phyloP scores from a whole-genome alignment of 768 basidiomycete species.

The Lactarius indigo region DNA sequence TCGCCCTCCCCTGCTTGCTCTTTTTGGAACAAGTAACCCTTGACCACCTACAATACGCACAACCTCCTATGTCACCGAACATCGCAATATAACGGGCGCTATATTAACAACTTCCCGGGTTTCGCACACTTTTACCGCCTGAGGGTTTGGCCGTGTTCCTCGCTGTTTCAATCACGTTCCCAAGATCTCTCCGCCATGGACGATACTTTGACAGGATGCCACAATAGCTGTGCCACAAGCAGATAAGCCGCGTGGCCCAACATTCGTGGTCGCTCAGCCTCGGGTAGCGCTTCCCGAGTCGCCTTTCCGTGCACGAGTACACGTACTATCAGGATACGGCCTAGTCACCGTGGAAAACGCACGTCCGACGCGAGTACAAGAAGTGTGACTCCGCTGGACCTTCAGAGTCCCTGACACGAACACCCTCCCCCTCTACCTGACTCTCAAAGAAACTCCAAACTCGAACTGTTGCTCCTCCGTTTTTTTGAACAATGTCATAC shows the following conservation, averaged over 20 bases:
- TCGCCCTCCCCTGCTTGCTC: background rate
- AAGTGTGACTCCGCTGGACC: background rate
- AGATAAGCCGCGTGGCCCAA: conserved; percentile 4
- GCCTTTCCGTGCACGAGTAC: conserved; percentile 14
- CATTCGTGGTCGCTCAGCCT: conserved; percentile 8
- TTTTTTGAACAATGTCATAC: background rate
- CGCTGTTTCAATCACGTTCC: background rate
- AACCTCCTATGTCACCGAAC: background rate
- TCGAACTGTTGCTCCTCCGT: background rate
- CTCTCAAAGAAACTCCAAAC: background rate
- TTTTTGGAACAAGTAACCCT: background rate
- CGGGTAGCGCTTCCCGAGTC: conserved; percentile 10
- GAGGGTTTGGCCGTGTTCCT: background rate
- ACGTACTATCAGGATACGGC: conserved; percentile 25
- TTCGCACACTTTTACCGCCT: background rate
- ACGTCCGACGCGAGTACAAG: conserved; percentile 10
- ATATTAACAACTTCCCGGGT: background rate
- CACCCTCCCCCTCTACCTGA: background rate
- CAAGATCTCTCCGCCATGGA: background rate
- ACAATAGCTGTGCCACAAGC: conserved; percentile 22
- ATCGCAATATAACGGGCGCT: conserved; percentile 6
- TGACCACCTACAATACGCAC: conserved; percentile 1
- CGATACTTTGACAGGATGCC: background rate
- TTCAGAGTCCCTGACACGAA: background rate
- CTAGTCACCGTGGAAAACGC: conserved; percentile 14